Percentiles rank a stretch among this genome's conserved stretches.
Evolutionary conservation across 257 asterid genomes (phyloP).

Genomic region (Fraxinus cuspidata): DNA sequence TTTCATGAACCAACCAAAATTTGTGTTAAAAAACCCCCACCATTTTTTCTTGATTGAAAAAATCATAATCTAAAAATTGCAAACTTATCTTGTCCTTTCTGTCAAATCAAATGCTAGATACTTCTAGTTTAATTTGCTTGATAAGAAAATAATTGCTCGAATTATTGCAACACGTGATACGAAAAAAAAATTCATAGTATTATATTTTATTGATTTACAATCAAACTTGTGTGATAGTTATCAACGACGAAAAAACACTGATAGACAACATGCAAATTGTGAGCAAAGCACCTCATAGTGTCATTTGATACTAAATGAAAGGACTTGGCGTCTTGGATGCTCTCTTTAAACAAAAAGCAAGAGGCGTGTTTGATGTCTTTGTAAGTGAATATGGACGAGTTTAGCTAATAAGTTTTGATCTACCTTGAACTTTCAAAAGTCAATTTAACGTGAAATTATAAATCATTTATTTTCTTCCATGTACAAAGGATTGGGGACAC

Average conservation of each 20-base stretch:
- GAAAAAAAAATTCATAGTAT: background rate
- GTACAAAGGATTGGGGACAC: background rate
- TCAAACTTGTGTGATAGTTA: no score
- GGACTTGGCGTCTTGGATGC: background rate
- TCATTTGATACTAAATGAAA: background rate
- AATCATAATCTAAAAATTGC: background rate
- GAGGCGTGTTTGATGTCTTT: background rate
- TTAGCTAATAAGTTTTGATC: background rate
- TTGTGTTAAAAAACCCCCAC: conserved; percentile 20
- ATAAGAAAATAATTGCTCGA: background rate
- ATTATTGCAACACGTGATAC: background rate
- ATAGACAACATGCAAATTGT: background rate
- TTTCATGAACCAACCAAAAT: conserved; percentile 24
- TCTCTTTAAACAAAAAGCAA: background rate
- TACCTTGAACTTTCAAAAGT: background rate
- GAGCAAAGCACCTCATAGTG: background rate
- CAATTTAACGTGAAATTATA: no score
- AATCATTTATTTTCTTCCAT: background rate
- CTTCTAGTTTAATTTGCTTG: background rate
- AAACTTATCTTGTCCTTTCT: background rate
- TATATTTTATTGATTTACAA: no score
- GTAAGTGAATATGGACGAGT: background rate
- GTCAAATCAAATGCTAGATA: background rate
- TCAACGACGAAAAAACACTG: no score
- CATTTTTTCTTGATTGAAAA: conserved; percentile 16